Evolutionary conservation across 257 asterid species (phyloP).

Genomic region (Fraxinus quadrangulata): DNA sequence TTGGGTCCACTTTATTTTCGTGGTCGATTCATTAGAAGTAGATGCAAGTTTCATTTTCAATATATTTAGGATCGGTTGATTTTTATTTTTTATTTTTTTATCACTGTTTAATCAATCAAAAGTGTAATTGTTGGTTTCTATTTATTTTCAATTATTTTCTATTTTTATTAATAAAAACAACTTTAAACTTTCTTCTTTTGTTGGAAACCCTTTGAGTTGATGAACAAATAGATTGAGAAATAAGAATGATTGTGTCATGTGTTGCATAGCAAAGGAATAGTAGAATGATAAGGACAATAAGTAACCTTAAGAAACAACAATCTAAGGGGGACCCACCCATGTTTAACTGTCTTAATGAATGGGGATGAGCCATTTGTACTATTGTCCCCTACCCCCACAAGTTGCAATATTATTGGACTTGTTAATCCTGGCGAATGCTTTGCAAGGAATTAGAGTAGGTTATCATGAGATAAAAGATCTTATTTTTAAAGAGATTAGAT

Average conservation of each 20-base stretch:
- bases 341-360: not conserved
- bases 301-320: not conserved
- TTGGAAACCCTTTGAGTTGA: not conserved
- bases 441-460: too few relatives aligned
- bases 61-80: not conserved
- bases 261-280: not conserved
- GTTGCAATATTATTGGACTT: not conserved
- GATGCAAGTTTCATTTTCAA: not conserved
- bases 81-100: not conserved
- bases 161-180: not conserved
- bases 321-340: not conserved
- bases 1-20: not conserved
- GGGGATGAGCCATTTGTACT: not conserved
- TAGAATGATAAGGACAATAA: not conserved
- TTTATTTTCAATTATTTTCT: not conserved
- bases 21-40: too few relatives aligned
- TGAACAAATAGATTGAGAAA: not conserved
- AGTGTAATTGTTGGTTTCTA: not conserved
- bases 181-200: not conserved
- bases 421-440: not conserved
- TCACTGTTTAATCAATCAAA: not conserved
- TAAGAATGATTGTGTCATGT: not conserved
- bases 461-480: too few relatives aligned
- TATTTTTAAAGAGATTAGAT: too few relatives aligned
- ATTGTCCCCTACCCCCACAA: not conserved